Evolutionary conservation across 108 stramenopile genomes (phyloP).

Genomic region (Fistulifera pelliculosa): DNA sequence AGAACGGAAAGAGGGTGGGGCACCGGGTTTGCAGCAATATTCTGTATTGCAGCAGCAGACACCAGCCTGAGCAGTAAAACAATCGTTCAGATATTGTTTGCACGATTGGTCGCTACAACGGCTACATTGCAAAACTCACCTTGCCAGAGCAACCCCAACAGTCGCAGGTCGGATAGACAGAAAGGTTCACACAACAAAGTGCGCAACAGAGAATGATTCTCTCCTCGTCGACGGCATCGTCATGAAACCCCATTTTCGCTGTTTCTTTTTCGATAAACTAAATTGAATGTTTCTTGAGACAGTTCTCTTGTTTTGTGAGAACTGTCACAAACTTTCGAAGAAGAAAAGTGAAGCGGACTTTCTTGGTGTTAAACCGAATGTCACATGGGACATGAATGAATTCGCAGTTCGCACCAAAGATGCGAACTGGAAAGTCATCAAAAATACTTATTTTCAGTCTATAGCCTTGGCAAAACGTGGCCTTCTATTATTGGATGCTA

Average conservation of each 20-base stretch:
- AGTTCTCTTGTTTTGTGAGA: no score
- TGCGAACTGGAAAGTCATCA: no score
- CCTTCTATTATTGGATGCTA: no score
- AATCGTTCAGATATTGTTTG: no score
- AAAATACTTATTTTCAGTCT: no score
- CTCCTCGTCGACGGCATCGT: constrained; percentile 70
- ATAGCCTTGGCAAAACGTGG: no score
- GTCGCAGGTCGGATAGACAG: background rate
- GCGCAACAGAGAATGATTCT: constrained; percentile 64
- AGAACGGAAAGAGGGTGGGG: constrained; percentile 25
- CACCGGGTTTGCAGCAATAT: constrained; percentile 66
- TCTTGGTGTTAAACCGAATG: no score
- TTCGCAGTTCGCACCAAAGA: no score
- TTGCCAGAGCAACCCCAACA: constrained; percentile 5
- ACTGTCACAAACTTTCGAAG: no score
- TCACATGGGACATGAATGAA: no score
- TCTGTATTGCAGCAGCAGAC: constrained; percentile 25
- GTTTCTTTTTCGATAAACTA: background rate
- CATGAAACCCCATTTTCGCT: background rate
- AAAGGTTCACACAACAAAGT: constrained; percentile 37
- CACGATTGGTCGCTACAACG: background rate
- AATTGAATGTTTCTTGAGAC: no score
- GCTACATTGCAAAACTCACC: background rate
- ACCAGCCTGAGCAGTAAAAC: constrained; percentile 13
- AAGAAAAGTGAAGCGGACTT: no score